Percentiles rank a stretch among this genome's conserved stretches.
Conservation (phyloP, 2,329 filamentous ascomycete genomes). For the Hirsutella rhossiliensis region DNA sequence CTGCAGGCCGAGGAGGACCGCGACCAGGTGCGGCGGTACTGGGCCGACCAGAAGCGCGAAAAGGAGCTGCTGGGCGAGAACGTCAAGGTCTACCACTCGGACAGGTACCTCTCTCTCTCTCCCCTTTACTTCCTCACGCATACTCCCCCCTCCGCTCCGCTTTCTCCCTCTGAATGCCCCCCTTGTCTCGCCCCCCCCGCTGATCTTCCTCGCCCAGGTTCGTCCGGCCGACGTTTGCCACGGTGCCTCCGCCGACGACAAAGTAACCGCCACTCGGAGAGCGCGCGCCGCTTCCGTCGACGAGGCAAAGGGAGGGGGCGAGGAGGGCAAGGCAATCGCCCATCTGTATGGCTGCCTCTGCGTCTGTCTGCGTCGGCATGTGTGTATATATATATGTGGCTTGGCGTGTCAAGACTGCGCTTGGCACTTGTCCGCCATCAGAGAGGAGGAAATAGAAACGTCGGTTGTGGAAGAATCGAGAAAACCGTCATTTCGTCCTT, state of each 20-base stretch:
- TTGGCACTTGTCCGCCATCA: too few relatives aligned
- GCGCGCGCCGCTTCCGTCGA: too few relatives aligned
- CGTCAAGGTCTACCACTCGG: constrained; percentile 75
- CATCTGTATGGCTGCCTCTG: too few relatives aligned
- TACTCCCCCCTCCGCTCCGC: background rate
- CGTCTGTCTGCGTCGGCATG: too few relatives aligned
- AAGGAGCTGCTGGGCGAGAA: constrained; percentile 80
- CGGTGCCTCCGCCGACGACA: constrained; percentile 50
- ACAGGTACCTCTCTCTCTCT: constrained; percentile 47
- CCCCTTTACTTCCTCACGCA: constrained; percentile 1
- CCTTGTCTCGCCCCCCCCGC: background rate
- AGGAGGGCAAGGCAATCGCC: too few relatives aligned
- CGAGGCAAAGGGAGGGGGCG: too few relatives aligned
- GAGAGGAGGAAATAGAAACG: too few relatives aligned
- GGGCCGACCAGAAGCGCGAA: constrained; percentile 81
- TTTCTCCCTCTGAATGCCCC: background rate
- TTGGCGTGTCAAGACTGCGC: too few relatives aligned
- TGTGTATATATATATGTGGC: too few relatives aligned
- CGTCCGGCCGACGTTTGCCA: constrained; percentile 68
- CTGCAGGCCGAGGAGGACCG: constrained; percentile 95
- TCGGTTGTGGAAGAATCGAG: too few relatives aligned
- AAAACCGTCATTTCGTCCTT: too few relatives aligned
- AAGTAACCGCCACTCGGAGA: background rate
- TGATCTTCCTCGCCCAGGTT: constrained; percentile 41
- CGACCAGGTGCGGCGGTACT: constrained; percentile 78